Base-by-base conservation (phyloP, 345 rosid genomes). In the rapeseed (Brassica napus) region DNA sequence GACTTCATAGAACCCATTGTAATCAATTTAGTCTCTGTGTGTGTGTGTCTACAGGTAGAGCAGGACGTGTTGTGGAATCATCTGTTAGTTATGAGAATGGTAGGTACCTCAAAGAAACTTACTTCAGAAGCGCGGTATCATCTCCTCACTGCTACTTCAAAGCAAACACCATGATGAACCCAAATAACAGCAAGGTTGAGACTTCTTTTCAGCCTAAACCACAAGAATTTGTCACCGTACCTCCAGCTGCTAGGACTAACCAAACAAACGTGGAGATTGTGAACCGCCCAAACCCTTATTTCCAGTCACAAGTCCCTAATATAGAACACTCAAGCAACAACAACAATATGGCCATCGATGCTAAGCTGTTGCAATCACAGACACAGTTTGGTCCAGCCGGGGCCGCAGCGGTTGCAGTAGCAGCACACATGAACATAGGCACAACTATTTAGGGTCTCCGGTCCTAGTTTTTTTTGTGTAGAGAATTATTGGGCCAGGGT, bases 331-430 rank as follows among this genome's bases (percentile, higher is more conserved):
- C 75, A 76, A 89, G 60, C 83, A 74, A 84, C 24, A 93, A 83
- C 42, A 74, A 84, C 24, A 93, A 83, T 35, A 81, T 91, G 16
- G 82, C 89, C 5, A 88, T 91, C 1, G 98, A 95, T 72, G 90
- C 94, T 10, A 89, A 88, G 77, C 83, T 93, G 73, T 76, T 91
- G 26, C 98, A 93, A 77, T 92, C 96, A 49, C 94, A 93, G 57
- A 76, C 98, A 35, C 95, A 92, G 85, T 91, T 86, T 26, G 93
- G 92, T 47, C 89, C 90, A 1, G 94, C 82, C 1, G 91, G 89
- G 34, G 92, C 91, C 0, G 94, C 90, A 1, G 54, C 54, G 14
- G 54, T 47, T 14, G 57, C 57, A 42, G 92, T 90, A 1, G 94
- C 91, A 1, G 92, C 92, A 67, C 96, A 86, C 72, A 75, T 88